These are phyloP conservation scores for Blastobotrys illinoisensis DNA, from an alignment of 1,139 yeast genomes.

Conservation along the genomic window DNA sequence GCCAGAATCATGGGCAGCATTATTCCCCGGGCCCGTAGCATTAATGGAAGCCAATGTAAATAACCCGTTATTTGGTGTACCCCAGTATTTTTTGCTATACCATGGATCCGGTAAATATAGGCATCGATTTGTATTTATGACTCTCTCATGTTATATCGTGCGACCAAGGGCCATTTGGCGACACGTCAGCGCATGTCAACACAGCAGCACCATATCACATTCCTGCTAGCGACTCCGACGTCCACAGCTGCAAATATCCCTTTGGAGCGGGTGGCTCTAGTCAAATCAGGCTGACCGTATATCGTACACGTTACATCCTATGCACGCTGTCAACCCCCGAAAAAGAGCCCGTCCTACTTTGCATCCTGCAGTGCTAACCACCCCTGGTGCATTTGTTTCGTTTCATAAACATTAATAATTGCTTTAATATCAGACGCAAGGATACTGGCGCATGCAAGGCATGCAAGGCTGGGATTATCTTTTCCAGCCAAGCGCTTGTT, in stretches of 20 bases:
- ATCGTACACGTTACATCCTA: not conserved
- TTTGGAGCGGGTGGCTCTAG: not conserved
- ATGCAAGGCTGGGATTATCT: not conserved
- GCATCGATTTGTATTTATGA: too few species aligned
- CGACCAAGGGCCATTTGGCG: too few species aligned
- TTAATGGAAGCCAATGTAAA: too few species aligned
- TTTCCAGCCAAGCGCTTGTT: not conserved
- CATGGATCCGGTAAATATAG: too few species aligned
- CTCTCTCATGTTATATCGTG: too few species aligned
- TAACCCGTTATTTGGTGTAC: too few species aligned
- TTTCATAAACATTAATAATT: not conserved
- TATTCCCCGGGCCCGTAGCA: not conserved
- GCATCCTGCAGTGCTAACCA: not conserved
- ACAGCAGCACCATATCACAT: not conserved
- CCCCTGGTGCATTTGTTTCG: not conserved
- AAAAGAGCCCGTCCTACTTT: not conserved
- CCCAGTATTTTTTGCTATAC: not conserved
- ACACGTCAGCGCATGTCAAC: not conserved
- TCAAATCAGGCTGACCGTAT: not conserved
- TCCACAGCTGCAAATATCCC: not conserved
- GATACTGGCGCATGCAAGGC: not conserved
- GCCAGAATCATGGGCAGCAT: not conserved
- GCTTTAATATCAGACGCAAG: not conserved
- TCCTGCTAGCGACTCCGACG: not conserved
- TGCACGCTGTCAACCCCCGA: not conserved